Percentiles rank a stretch among this genome's conserved stretches.
phyloP scores from a whole-genome alignment of 805 yeast genomes.

The Pichia sporocuriosa region DNA sequence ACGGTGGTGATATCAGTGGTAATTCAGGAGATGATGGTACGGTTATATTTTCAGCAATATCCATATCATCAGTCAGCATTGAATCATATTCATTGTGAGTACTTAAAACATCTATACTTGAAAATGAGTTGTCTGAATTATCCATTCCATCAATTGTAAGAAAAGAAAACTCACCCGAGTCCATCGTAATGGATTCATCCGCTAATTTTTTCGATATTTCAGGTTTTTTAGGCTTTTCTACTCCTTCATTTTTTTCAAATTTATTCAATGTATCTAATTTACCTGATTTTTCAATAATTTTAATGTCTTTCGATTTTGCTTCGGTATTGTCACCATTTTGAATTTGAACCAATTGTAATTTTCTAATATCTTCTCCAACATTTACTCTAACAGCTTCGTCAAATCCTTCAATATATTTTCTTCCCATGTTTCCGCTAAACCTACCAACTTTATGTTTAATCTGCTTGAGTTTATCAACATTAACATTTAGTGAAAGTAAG shows the following conservation, averaged over 20 bases:
- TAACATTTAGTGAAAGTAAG: conserved; percentile 21
- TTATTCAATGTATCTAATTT: too few relatives aligned
- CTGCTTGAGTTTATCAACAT: conserved; percentile 61
- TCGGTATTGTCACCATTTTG: not conserved
- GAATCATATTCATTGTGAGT: not conserved
- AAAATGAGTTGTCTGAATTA: not conserved
- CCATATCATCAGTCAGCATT: not conserved
- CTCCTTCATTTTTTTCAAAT: not conserved
- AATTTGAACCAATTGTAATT: conserved; percentile 15
- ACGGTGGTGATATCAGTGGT: conserved; percentile 8
- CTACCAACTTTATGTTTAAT: conserved; percentile 59
- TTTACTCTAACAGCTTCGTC: conserved; percentile 31
- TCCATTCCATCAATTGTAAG: not conserved
- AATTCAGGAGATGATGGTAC: not conserved
- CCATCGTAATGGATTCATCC: not conserved
- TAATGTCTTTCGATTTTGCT: too few relatives aligned
- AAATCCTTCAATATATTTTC: conserved; percentile 31
- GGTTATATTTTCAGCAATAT: too few relatives aligned
- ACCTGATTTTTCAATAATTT: too few relatives aligned
- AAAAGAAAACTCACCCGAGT: not conserved
- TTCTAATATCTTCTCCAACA: conserved; percentile 23
- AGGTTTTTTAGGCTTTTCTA: not conserved
- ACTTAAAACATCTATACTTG: not conserved
- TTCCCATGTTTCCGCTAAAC: conserved; percentile 30
- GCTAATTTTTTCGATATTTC: not conserved